Evolutionary conservation across 139 green algal genomes (phyloP), one percentile per base, ranked within the genome.

Genomic region (Pseudopediastrum boryanum): DNA sequence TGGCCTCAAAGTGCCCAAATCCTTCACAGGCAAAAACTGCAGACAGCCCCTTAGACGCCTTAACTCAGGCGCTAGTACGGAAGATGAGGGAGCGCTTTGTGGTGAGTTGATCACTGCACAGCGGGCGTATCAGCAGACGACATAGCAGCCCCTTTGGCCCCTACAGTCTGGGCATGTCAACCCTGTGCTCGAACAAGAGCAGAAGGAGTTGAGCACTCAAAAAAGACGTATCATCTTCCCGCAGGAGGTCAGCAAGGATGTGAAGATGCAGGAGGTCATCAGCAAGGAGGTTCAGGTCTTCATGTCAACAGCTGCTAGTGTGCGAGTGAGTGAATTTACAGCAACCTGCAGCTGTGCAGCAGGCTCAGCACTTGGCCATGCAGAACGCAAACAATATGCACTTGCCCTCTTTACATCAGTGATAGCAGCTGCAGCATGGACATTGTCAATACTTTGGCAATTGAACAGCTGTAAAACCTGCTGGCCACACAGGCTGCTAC

Each of bases 191-290:
- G 48, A 16, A 58, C 48, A 58, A 58, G 16, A 21, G 48, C 48
- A n/a, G 16, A 16, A 58, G 48, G 19, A 58, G 48, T 21, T 16
- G 48, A n/a, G 48, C 48, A 58, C 19, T 58, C 19, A 16, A 21
- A 21, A 58, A 16, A 58, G 16, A 58, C 48, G 21, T 16, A 16
- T 38, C 35, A 44, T 10, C 12, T 58, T n/a, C n/a, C 38, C 48
- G 6, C 73, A 80, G 73, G 73, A 80, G 43, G 41, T 80, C 7
- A n/a, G 27, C 31, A 58, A 36, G 12, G 71, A 87, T 46, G 39
- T 84, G 16, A 35, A 66, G 23, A 59, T 72, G 8, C 83, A 88
- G 27, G 83, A 88, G 31, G 81, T 88, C 43, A 85, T 88, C n/a
- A 65, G 52, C 25, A 42, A 76, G 61, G 83, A 88, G 52, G 83